phyloP scores from a whole-genome alignment of 768 basidiomycete genomes.

The Hydnomerulius pinastri region DNA sequence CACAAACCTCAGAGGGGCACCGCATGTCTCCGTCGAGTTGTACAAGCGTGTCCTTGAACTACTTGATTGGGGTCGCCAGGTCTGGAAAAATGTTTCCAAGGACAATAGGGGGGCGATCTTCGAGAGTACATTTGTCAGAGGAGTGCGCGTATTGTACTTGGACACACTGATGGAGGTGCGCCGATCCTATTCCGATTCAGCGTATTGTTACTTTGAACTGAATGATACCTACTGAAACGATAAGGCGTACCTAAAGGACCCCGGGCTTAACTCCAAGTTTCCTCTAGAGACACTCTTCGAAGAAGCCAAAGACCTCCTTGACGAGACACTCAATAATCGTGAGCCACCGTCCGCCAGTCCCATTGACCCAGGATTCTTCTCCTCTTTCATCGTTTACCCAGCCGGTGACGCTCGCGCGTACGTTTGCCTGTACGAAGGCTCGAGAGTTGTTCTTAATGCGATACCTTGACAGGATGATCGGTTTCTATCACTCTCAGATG shows the following conservation, averaged over 20 bases:
- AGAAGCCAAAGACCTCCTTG: slow-evolving; percentile 19
- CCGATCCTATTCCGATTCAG: background rate
- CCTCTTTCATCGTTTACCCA: slow-evolving; percentile 18
- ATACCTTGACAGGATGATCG: background rate
- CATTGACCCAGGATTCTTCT: slow-evolving; percentile 15
- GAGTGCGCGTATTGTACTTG: slow-evolving; percentile 12
- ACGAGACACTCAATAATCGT: slow-evolving; percentile 1
- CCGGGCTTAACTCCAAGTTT: slow-evolving; percentile 7
- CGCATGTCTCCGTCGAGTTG: slow-evolving; percentile 5
- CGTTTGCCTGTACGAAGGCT: background rate
- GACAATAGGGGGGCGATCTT: slow-evolving; percentile 20
- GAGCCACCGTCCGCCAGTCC: background rate
- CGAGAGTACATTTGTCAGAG: slow-evolving; percentile 18
- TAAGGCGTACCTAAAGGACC: slow-evolving; percentile 1
- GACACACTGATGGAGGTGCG: slow-evolving; percentile 7
- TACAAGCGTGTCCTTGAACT: slow-evolving; percentile 14
- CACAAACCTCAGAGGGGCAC: background rate
- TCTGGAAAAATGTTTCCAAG: slow-evolving; percentile 15
- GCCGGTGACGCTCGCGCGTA: slow-evolving; percentile 15
- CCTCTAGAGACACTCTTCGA: slow-evolving; percentile 14
- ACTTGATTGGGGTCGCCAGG: slow-evolving; percentile 15
- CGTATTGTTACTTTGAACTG: too few species aligned
- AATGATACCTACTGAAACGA: background rate
- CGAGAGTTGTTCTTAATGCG: background rate
- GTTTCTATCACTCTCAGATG: slow-evolving; percentile 4